Evolutionary conservation across 2,329 filamentous ascomycete species (phyloP), one percentile per base, ranked within the genome.

Genomic region (Botrytis galanthina): DNA sequence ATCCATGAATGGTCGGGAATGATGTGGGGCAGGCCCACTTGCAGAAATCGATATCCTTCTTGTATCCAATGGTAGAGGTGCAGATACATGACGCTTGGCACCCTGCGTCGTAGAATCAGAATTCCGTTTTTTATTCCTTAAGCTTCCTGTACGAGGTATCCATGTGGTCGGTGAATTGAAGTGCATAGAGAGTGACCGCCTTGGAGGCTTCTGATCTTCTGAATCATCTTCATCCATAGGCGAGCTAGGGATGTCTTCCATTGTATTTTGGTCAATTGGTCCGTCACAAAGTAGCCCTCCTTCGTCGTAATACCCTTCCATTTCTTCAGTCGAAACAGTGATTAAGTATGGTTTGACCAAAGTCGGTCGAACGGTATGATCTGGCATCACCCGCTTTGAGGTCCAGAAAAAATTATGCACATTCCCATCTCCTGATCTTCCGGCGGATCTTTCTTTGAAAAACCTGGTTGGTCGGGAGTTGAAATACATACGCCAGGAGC

Each of bases 151-250:
- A 79, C 83, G 87, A 48, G 87, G 82, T 75, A 89, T 86, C 88
- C 88, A 90, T 68, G 83, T 86, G 68, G 83, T 84, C 26, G 88
- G 85, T 2, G 88, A 87, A 74, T 84, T 84, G 74, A 91, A 88
- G 72, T 89, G 87, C 84, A 89, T 86, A 26, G 89, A 90, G 39
- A 88, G 82, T 26, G 89, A 90, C 74, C 87, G 85, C 71, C 84
- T 84, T 20, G 86, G 82, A 69, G 81, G 83, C 77, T 84, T 86
- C 12, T 84, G 83, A 37, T 78, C 78, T 35, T 73, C 75, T 12
- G 77, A 39, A 57, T 70, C 51, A 22, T 64, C 72, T 46, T 66
- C 67, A 35, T 48, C 48, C 57, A 44, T 26, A 44, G 67, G 72
- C 35, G 64, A 70, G 32, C 57, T 71, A 29, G 59, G 32, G 20